Evolutionary conservation across 1,284 basidiomycete genomes (phyloP).

Genomic region (Heterobasidion occidentale): DNA sequence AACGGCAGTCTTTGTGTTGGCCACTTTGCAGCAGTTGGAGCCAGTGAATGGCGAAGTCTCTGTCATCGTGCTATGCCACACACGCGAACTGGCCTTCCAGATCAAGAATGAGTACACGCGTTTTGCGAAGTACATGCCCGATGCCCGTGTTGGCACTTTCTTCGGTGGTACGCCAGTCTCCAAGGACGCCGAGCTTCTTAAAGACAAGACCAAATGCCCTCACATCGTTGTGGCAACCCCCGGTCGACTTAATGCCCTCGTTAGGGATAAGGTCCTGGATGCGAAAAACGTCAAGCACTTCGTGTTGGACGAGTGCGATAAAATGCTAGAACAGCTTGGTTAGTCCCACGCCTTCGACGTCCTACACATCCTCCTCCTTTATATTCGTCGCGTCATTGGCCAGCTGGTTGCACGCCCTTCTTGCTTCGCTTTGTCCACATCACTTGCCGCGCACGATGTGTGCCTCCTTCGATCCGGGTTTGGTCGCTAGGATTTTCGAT

Average conservation of each 20-base stretch:
- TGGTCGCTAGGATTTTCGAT: slow-evolving; percentile 8
- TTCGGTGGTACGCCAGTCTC: slow-evolving; percentile 95
- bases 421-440: slow-evolving; percentile 27
- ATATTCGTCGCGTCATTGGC: slow-evolving; percentile 24
- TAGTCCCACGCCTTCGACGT: slow-evolving; percentile 71
- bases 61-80: slow-evolving; percentile 97
- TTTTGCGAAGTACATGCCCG: slow-evolving; percentile 99
- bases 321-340: slow-evolving; percentile 99
- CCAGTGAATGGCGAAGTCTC: slow-evolving; percentile 98
- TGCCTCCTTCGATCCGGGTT: slow-evolving; percentile 22
- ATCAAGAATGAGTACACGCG: slow-evolving; percentile 99
- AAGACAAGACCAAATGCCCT: slow-evolving; percentile 96
- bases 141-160: slow-evolving; percentile 95
- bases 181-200: slow-evolving; percentile 91
- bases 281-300: slow-evolving; percentile 97
- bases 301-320: slow-evolving; percentile 99
- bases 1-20: slow-evolving; percentile 98
- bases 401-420: slow-evolving; percentile 33
- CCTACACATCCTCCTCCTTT: slow-evolving; percentile 19
- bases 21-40: slow-evolving; percentile 97
- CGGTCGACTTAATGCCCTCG: slow-evolving; percentile 89
- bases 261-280: slow-evolving; percentile 89
- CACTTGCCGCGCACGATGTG: slow-evolving; percentile 29
- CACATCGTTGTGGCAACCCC: slow-evolving; percentile 99
- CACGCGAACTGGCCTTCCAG: slow-evolving; percentile 98